Conservation (phyloP, 2,329 filamentous ascomycete species). For the Plectosphaerella sp. region DNA sequence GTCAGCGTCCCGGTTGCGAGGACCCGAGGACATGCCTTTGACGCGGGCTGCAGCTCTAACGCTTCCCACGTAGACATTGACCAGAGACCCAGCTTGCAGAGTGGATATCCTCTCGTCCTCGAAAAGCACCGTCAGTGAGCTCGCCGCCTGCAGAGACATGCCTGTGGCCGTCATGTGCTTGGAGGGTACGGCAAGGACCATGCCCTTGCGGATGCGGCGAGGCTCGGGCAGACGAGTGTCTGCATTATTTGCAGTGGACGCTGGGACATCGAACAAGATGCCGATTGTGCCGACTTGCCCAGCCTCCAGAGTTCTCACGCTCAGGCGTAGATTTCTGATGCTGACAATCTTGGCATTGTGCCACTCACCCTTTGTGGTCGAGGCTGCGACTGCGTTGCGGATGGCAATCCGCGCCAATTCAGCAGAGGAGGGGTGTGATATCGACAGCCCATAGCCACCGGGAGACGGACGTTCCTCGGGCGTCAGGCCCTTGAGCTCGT, state of each 20-base stretch:
- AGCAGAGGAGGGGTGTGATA: slow-evolving; percentile 48
- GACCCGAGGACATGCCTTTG: slow-evolving; percentile 5
- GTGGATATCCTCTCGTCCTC: slow-evolving; percentile 55
- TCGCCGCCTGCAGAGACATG: slow-evolving; percentile 58
- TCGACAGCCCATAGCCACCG: slow-evolving; percentile 43
- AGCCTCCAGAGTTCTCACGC: slow-evolving; percentile 68
- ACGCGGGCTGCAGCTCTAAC: slow-evolving; percentile 79
- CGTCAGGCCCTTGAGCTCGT: slow-evolving; percentile 33
- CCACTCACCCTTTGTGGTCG: slow-evolving; percentile 65
- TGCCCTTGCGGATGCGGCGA: slow-evolving; percentile 66
- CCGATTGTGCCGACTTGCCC: slow-evolving; percentile 91
- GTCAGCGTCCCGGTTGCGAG: slow-evolving; percentile 27
- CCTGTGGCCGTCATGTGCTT: slow-evolving; percentile 52
- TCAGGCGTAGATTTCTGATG: slow-evolving; percentile 80
- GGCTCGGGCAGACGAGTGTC: slow-evolving; percentile 23
- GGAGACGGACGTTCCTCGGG: slow-evolving; percentile 43
- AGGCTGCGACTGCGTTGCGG: slow-evolving; percentile 47
- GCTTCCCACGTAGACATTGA: slow-evolving; percentile 84
- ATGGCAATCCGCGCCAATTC: slow-evolving; percentile 49
- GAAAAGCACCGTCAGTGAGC: slow-evolving; percentile 69
- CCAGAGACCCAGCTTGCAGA: slow-evolving; percentile 62
- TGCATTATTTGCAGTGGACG: slow-evolving; percentile 19
- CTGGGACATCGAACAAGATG: slow-evolving; percentile 53
- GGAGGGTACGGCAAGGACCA: slow-evolving; percentile 68
- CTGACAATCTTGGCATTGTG: slow-evolving; percentile 76